Percentiles rank a stretch among this genome's conserved stretches.
phyloP scores from a whole-genome alignment of 1,139 yeast genomes.

The Kodamaea ohmeri region DNA sequence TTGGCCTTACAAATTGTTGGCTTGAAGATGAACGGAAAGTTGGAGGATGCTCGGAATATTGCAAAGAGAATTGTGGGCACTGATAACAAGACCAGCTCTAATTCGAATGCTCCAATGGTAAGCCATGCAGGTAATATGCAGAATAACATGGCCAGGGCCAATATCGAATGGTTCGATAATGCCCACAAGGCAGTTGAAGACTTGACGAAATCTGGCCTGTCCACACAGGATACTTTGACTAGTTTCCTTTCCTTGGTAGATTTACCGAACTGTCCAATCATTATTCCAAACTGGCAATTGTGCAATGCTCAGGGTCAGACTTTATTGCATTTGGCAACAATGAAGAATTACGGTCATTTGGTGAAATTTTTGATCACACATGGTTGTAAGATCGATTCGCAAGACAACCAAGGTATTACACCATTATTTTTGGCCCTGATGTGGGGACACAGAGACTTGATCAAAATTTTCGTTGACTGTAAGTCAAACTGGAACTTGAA shows the following conservation, averaged over 20 bases:
- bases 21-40: conserved; percentile 86
- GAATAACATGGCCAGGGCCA: conserved; percentile 20
- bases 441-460: conserved; percentile 65
- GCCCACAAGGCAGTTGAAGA: conserved; percentile 51
- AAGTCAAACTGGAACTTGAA: conserved; percentile 61
- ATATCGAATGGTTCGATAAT: conserved; percentile 47
- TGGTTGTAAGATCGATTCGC: conserved; percentile 76
- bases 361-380: conserved; percentile 63
- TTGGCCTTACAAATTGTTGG: conserved; percentile 93
- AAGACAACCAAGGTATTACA: conserved; percentile 78
- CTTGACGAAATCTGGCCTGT: conserved; percentile 42
- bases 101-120: conserved; percentile 12
- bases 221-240: conserved; percentile 58
- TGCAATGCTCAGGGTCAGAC: conserved; percentile 84
- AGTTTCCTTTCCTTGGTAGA: conserved; percentile 64
- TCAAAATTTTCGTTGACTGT: conserved; percentile 55
- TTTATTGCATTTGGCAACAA: conserved; percentile 76
- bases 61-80: conserved; percentile 83
- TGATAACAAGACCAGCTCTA: conserved; percentile 22
- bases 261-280: conserved; percentile 58
- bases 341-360: conserved; percentile 66
- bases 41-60: conserved; percentile 88
- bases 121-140: conserved; percentile 11
- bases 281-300: conserved; percentile 74
- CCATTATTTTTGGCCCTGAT: conserved; percentile 86